Evolutionary conservation across 257 asterid genomes (phyloP).

Genomic region (Penstemon barbatus): DNA sequence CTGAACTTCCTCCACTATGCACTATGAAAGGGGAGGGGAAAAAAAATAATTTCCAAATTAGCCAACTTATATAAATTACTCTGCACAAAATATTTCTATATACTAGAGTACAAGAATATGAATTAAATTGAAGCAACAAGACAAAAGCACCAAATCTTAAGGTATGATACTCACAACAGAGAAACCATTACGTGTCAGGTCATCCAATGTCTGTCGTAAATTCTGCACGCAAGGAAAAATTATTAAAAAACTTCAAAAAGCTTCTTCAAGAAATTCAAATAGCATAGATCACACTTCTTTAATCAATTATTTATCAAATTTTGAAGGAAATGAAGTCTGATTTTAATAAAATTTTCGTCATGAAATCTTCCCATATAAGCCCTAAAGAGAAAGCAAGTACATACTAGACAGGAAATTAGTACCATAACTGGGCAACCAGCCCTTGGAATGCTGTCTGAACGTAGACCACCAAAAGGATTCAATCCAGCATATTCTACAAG

Average conservation of each 20-base stretch:
- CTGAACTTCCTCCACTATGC: constrained; percentile 98
- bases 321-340: constrained; percentile 3
- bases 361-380: constrained; percentile 12
- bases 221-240: constrained; percentile 54
- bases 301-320: not conserved
- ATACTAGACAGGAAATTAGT: constrained; percentile 27
- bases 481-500: constrained; percentile 98
- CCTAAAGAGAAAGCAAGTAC: constrained; percentile 3
- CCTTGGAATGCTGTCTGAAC: constrained; percentile 86
- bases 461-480: constrained; percentile 96
- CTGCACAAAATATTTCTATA: not conserved
- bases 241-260: constrained; percentile 22
- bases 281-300: no score
- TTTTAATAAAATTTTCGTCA: constrained; percentile 4
- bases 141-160: constrained; percentile 25
- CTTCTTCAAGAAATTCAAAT: constrained; percentile 2
- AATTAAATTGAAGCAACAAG: constrained; percentile 17
- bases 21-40: constrained; percentile 42
- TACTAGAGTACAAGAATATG: not conserved
- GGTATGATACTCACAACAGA: constrained; percentile 78
- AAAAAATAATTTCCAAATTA: not conserved
- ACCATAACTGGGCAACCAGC: constrained; percentile 99
- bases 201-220: constrained; percentile 92
- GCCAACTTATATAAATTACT: not conserved
- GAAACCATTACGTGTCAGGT: constrained; percentile 89